Conservation (phyloP, 1,284 basidiomycete species). For the Leucoagaricus sp. region DNA sequence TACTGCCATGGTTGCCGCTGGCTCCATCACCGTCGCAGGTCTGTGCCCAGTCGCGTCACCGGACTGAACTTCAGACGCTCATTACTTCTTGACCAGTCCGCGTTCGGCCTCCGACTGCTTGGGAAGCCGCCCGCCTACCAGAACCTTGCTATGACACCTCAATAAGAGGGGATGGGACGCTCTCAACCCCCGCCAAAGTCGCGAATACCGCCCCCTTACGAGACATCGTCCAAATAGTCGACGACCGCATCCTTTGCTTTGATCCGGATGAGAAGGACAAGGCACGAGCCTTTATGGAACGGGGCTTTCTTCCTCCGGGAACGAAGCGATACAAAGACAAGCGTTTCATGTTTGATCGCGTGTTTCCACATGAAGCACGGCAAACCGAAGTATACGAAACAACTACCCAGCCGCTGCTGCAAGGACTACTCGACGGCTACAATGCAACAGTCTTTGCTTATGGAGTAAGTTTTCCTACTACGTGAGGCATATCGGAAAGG, state of each 20-base stretch:
- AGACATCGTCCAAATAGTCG: constrained; percentile 77
- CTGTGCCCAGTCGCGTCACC: constrained; percentile 25
- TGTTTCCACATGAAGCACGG: constrained; percentile 77
- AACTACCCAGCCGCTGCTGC: constrained; percentile 82
- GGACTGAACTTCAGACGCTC: constrained; percentile 17
- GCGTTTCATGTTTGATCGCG: constrained; percentile 93
- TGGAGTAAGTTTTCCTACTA: constrained; percentile 65
- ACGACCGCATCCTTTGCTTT: constrained; percentile 91
- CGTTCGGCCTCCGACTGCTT: constrained; percentile 83
- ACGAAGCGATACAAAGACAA: constrained; percentile 91
- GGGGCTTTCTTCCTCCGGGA: constrained; percentile 81
- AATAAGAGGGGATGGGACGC: constrained; percentile 80
- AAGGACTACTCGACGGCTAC: constrained; percentile 88
- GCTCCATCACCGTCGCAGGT: constrained; percentile 88
- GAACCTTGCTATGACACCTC: constrained; percentile 66
- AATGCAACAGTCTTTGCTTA: constrained; percentile 98
- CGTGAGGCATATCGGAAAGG: constrained; percentile 20
- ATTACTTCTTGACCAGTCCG: constrained; percentile 60
- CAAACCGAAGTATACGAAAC: constrained; percentile 87
- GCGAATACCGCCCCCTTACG: constrained; percentile 59
- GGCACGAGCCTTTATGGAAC: constrained; percentile 72
- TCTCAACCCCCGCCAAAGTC: constrained; percentile 66
- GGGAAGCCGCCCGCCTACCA: constrained; percentile 81
- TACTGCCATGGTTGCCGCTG: constrained; percentile 71
- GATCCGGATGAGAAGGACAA: constrained; percentile 89